A percentile compares a stretch with the other conserved stretches of the same genome.
These are phyloP conservation scores for Laetiporus sulphureus DNA, from an alignment of 1,284 basidiomycete genomes.

Conservation along the genomic window DNA sequence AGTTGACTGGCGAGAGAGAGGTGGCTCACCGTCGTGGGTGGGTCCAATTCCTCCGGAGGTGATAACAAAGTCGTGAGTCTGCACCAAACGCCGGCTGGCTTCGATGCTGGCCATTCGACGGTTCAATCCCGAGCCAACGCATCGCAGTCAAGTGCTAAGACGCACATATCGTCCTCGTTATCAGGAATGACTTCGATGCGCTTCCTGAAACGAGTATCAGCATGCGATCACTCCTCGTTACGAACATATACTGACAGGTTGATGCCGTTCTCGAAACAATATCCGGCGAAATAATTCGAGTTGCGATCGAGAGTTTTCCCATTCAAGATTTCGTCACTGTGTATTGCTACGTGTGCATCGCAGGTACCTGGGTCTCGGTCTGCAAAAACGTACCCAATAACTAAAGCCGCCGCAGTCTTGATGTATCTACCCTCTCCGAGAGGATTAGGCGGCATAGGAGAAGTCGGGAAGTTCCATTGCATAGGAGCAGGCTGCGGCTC, in stretches of 20 bases:
- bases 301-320: conserved; percentile 89
- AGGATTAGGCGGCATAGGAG: conserved; percentile 53
- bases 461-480: conserved; percentile 39
- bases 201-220: conserved; percentile 42
- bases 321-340: conserved; percentile 78
- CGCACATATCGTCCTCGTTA: conserved; percentile 84
- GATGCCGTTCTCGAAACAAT: conserved; percentile 84
- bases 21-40: conserved; percentile 68
- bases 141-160: too few species aligned
- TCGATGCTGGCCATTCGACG: conserved; percentile 75
- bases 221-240: background rate
- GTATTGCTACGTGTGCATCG: too few species aligned
- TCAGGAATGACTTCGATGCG: conserved; percentile 91
- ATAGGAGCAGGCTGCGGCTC: conserved; percentile 6
- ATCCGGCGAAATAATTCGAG: conserved; percentile 79
- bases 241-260: conserved; percentile 58
- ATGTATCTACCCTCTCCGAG: conserved; percentile 67
- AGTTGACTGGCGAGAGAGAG: background rate
- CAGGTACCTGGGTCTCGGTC: too few species aligned
- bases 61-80: conserved; percentile 82
- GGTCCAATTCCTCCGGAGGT: conserved; percentile 86
- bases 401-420: conserved; percentile 62
- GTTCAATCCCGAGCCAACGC: too few species aligned
- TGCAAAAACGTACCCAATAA: conserved; percentile 56
- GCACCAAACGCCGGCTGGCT: conserved; percentile 78